Evolutionary conservation across 257 asterid species (phyloP).

Genomic region (Cordia subcordata): DNA sequence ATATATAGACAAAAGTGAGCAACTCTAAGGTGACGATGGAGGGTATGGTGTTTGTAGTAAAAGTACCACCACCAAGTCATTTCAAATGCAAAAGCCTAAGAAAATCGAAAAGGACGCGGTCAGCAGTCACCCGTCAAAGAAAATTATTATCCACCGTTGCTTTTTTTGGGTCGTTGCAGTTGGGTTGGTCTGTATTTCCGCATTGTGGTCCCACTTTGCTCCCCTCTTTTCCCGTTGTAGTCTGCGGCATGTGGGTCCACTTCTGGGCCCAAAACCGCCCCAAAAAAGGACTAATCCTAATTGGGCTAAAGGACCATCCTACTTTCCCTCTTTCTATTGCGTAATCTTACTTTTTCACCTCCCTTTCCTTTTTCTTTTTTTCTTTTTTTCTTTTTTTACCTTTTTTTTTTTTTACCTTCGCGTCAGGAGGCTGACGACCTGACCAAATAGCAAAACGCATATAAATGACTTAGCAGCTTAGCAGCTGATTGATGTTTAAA

Average conservation of each 20-base stretch:
- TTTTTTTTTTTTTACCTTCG: background rate
- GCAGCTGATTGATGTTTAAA: no score
- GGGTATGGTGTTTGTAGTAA: background rate
- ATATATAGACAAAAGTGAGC: background rate
- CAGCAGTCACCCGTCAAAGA: constrained; percentile 4
- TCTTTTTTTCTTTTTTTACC: background rate
- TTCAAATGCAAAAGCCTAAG: background rate
- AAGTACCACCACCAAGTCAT: background rate
- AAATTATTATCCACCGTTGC: constrained; percentile 25
- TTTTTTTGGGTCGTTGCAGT: constrained; percentile 17
- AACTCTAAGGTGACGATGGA: background rate
- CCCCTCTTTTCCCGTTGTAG: constrained; percentile 9
- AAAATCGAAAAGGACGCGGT: background rate
- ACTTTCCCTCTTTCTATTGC: background rate
- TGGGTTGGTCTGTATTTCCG: constrained; percentile 8
- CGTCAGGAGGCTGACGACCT: background rate
- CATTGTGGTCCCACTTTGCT: constrained; percentile 14
- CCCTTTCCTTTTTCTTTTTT: no score
- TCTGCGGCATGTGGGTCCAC: constrained; percentile 22
- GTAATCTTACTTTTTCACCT: background rate
- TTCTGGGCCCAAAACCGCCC: constrained; percentile 17
- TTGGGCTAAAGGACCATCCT: constrained; percentile 10
- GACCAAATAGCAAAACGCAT: no score
- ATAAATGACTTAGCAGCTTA: no score
- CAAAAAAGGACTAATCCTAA: constrained; percentile 15